Percentiles rank a stretch among this genome's conserved stretches.
phyloP scores from a whole-genome alignment of 2,329 filamentous ascomycete genomes.

The Calycina herbarum region DNA sequence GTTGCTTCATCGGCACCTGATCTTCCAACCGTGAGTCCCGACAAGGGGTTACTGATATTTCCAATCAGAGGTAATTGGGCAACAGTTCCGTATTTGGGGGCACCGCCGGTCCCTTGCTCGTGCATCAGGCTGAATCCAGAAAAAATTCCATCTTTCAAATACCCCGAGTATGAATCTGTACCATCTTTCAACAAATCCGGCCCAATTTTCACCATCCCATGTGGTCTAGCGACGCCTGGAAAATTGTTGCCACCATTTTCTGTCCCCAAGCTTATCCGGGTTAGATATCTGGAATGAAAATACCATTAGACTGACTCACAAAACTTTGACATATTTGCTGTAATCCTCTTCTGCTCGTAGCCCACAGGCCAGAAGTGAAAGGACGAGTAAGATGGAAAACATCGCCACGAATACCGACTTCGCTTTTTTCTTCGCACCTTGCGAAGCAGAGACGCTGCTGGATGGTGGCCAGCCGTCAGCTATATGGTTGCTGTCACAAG shows the following conservation, averaged over 20 bases:
- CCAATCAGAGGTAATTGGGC: conserved; percentile 58
- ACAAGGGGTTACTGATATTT: conserved; percentile 52
- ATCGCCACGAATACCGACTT: background rate
- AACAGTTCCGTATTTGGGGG: conserved; percentile 68
- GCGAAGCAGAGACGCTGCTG: background rate
- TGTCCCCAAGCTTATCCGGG: conserved; percentile 32
- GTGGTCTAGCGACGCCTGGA: conserved; percentile 45
- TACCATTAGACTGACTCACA: conserved; percentile 18
- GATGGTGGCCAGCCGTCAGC: background rate
- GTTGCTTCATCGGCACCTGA: conserved; percentile 50
- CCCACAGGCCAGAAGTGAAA: background rate
- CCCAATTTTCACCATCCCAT: conserved; percentile 48
- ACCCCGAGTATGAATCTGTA: conserved; percentile 54
- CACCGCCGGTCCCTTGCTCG: conserved; percentile 66
- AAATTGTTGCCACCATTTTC: conserved; percentile 49
- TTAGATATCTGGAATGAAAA: conserved; percentile 9
- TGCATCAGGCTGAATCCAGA: conserved; percentile 65
- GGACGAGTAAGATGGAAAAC: background rate
- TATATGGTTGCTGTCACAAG: background rate
- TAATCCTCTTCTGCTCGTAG: conserved; percentile 19
- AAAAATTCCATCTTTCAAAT: conserved; percentile 51
- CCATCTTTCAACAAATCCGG: conserved; percentile 44
- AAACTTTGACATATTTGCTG: conserved; percentile 32
- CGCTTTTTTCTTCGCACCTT: background rate
- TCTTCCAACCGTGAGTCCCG: conserved; percentile 56